phyloP scores from a whole-genome alignment of 2,329 filamentous ascomycete species.

The Hirsutella minnesotensis region DNA sequence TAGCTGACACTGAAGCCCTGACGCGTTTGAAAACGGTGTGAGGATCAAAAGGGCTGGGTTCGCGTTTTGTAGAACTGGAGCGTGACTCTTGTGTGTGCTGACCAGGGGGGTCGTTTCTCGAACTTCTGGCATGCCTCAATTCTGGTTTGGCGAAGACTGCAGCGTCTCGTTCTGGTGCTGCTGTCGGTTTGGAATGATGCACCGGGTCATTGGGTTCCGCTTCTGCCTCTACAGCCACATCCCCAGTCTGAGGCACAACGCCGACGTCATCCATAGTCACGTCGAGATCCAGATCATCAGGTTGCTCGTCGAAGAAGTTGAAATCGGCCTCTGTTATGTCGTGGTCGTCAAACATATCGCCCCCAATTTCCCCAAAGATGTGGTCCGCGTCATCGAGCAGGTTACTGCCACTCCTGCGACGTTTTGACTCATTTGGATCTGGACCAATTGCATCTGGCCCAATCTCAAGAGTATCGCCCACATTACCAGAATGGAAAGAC shows the following conservation, averaged over 20 bases:
- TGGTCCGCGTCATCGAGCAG: constrained; percentile 40
- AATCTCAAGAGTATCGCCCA: constrained; percentile 13
- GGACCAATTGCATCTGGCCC: constrained; percentile 17
- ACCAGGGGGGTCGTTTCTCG: constrained; percentile 28
- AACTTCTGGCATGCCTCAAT: constrained; percentile 45
- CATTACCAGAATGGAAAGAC: constrained; percentile 9
- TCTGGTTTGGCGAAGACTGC: constrained; percentile 47
- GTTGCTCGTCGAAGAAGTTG: constrained; percentile 65
- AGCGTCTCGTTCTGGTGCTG: constrained; percentile 12
- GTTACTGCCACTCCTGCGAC: constrained; percentile 29
- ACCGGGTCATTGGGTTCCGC: constrained; percentile 6
- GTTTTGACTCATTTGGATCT: constrained; percentile 29
- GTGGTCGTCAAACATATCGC: constrained; percentile 60
- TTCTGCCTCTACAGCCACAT: constrained; percentile 6
- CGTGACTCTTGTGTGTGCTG: constrained; percentile 18
- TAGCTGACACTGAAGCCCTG: constrained; percentile 28
- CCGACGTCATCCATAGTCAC: constrained; percentile 15
- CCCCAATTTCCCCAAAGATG: constrained; percentile 57
- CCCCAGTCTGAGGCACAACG: constrained; percentile 6
- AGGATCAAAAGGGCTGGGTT: constrained; percentile 44
- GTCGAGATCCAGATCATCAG: constrained; percentile 28
- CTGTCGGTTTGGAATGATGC: constrained; percentile 7
- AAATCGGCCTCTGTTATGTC: constrained; percentile 76
- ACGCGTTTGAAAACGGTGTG: constrained; percentile 48
- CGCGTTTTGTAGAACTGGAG: constrained; percentile 30